phyloP scores from a whole-genome alignment of 768 basidiomycete genomes.

The Tricholoma bakamatsutake region DNA sequence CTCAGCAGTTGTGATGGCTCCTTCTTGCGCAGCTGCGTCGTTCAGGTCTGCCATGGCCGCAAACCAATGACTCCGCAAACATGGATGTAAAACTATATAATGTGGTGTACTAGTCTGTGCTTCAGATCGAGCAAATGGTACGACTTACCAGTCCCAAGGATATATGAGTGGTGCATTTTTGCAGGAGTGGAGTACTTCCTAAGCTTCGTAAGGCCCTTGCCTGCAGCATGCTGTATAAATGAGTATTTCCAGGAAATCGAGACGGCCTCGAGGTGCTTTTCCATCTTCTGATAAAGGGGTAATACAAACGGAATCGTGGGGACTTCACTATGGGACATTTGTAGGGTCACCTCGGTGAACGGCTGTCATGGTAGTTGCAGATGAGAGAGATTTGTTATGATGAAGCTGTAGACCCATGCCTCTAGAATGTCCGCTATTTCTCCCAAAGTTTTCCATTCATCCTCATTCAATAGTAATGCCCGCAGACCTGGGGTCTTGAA shows the following conservation, averaged over 20 bases:
- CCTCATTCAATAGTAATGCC: too few relatives aligned
- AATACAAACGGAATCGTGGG: conserved; percentile 27
- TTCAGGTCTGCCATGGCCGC: neutral
- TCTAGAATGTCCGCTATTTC: too few relatives aligned
- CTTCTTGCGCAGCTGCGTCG: neutral
- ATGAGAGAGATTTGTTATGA: too few relatives aligned
- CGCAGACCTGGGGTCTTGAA: neutral
- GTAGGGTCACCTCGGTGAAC: too few relatives aligned
- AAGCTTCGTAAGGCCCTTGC: conserved; percentile 16
- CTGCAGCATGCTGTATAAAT: conserved; percentile 9
- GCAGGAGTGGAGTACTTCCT: conserved; percentile 4
- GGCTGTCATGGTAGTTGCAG: too few relatives aligned
- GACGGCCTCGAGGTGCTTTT: neutral
- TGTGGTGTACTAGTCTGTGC: neutral
- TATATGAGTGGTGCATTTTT: conserved; percentile 25
- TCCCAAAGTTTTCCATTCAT: too few relatives aligned
- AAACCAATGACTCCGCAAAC: conserved; percentile 3
- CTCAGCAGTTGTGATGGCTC: neutral
- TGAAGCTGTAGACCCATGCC: too few relatives aligned
- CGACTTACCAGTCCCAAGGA: conserved; percentile 23
- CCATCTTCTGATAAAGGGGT: conserved; percentile 19
- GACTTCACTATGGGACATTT: neutral
- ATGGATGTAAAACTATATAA: conserved; percentile 21
- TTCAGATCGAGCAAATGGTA: neutral
- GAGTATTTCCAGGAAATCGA: neutral